A percentile compares a stretch with the other conserved stretches of the same genome.
Evolutionary conservation across 768 basidiomycete species (phyloP).

Genomic region (Nidula microcarpa): DNA sequence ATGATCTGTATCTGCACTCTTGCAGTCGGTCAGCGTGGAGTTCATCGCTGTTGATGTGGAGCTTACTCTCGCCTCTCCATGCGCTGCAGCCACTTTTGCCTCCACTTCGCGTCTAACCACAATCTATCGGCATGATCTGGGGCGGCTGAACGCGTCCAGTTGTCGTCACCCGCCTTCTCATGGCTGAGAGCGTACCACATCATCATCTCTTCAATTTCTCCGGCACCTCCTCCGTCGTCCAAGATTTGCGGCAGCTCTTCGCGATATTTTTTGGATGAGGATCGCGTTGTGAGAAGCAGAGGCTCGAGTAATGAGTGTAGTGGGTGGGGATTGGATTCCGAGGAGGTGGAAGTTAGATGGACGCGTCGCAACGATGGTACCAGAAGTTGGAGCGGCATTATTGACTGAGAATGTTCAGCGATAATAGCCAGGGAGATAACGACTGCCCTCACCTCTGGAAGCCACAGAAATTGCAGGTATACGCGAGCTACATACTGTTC

Average conservation of each 20-base stretch:
- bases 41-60: neutral
- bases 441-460: slow-evolving; percentile 55
- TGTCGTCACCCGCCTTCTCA: slow-evolving; percentile 41
- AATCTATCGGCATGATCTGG: slow-evolving; percentile 23
- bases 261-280: slow-evolving; percentile 58
- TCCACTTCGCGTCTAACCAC: slow-evolving; percentile 54
- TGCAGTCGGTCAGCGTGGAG: neutral
- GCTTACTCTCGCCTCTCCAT: slow-evolving; percentile 69
- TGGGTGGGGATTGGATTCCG: slow-evolving; percentile 37
- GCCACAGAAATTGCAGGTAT: slow-evolving; percentile 77
- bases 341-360: slow-evolving; percentile 23
- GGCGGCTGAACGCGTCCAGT: slow-evolving; percentile 13
- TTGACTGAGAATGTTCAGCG: slow-evolving; percentile 41
- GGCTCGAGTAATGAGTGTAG: slow-evolving; percentile 60
- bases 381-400: slow-evolving; percentile 63
- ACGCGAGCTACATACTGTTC: slow-evolving; percentile 59
- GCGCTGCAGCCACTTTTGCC: slow-evolving; percentile 52
- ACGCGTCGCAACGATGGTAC: slow-evolving; percentile 56
- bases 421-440: neutral
- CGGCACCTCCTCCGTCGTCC: slow-evolving; percentile 53
- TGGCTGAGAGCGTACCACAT: slow-evolving; percentile 74
- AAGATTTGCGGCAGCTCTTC: slow-evolving; percentile 60
- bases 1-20: slow-evolving; percentile 78
- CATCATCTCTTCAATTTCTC: slow-evolving; percentile 65
- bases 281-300: slow-evolving; percentile 56